Base-by-base conservation (phyloP, 2,329 filamentous ascomycete species). In the Onygenales sp. region DNA sequence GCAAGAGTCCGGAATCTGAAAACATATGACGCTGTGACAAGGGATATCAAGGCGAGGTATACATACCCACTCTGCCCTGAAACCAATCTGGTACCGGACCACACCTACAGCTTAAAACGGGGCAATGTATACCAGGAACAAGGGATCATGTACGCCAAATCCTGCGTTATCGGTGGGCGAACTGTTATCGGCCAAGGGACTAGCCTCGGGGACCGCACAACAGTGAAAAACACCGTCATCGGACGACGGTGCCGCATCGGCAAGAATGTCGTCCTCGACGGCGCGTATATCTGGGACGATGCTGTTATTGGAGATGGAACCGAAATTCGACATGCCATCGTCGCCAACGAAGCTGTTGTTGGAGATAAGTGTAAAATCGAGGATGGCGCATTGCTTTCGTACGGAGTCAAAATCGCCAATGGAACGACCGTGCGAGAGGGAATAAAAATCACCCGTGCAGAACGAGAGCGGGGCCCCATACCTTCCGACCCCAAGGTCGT, bases 251-350 rank as follows among this genome's bases (percentile, higher is more conserved):
- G 92, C 70, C 84, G 83, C 58, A 93, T 98, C 60, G 93, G 93
- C 6, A 85, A 82, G 60, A 88, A 93, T 59, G 91, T 93, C 32
- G 80, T 76, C 39, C 82, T 98, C 56, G 79, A 87, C 47, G 80
- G 88, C 60, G 86, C 88, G 21, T 92, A 89, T 62, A 82, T 98
- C 58, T 97, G 92, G 91, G 88, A 96, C 61, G 81, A 90, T 61
- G 83, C 83, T 0, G 80, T 79, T 4, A 82, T 98, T 59, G 86
- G 83, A 1, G 88, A 96, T 63, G 84, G 84, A 17, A 78, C 85
- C 13, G 79, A 79, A 27, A 74, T 98, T 47, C 77, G 79, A 7
- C 80, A 83, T 58, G 85, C 89, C 1, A 82, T 98, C 42, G 74
- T 98, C 52, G 93, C 87, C 4, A 83, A 85, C 61, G 81, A 82